These are phyloP conservation scores for Bruguiera parviflora DNA, from an alignment of 345 rosid species.

Conservation along the genomic window DNA sequence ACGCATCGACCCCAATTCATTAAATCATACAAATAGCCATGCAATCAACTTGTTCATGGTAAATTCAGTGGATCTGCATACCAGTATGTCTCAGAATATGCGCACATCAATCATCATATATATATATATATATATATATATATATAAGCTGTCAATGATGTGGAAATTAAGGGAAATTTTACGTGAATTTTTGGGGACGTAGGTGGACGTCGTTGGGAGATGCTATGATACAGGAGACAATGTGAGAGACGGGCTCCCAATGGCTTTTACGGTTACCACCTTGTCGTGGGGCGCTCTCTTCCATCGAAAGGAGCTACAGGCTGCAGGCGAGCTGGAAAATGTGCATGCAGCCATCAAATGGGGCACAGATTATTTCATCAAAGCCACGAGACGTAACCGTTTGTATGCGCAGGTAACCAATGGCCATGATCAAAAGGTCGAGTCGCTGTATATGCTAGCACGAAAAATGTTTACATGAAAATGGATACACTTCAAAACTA, in stretches of 20 bases:
- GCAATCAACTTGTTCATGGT: no score
- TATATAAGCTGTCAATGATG: no score
- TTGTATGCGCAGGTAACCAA: conserved; percentile 65
- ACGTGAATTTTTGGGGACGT: not conserved
- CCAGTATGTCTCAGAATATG: no score
- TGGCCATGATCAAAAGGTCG: not conserved
- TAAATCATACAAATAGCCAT: no score
- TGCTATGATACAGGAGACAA: conserved; percentile 93
- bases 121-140: no score
- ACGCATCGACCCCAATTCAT: no score
- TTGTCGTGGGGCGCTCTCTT: conserved; percentile 59
- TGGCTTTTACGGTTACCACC: conserved; percentile 88
- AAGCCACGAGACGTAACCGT: conserved; percentile 40
- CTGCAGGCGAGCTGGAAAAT: conserved; percentile 51
- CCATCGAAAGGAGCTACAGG: conserved; percentile 44
- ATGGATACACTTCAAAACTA: no score
- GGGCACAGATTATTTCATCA: conserved; percentile 90
- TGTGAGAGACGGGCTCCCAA: conserved; percentile 73
- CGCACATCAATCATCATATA: no score
- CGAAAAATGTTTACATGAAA: no score
- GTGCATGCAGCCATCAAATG: conserved; percentile 59
- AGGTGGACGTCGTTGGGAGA: conserved; percentile 80
- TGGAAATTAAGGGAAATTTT: not conserved
- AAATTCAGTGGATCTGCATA: no score
- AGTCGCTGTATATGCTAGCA: no score